phyloP scores from a whole-genome alignment of 495 filamentous ascomycete genomes.

The Penicillium canariense region DNA sequence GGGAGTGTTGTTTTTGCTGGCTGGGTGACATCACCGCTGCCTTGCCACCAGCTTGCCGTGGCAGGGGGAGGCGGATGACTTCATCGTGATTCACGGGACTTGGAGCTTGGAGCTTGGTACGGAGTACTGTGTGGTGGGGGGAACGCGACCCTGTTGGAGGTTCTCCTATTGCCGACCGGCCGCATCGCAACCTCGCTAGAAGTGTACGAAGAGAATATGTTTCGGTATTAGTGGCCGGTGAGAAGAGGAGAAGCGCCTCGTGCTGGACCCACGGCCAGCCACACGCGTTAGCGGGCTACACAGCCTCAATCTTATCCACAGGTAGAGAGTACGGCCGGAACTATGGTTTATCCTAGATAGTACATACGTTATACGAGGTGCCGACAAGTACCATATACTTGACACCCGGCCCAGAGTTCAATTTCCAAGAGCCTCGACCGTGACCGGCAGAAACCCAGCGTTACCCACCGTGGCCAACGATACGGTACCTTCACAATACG shows the following conservation, averaged over 20 bases:
- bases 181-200: no score
- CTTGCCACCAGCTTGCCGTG: not conserved
- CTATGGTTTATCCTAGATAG: rapidly evolving
- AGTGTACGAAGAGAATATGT: no score
- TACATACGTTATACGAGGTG: constrained; percentile 8
- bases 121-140: no score
- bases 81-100: not conserved
- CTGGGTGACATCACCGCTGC: not conserved
- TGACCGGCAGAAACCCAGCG: not conserved
- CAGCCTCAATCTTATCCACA: constrained; percentile 32
- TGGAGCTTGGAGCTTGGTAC: not conserved
- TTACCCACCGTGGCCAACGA: not conserved
- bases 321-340: constrained; percentile 20
- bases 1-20: not conserved
- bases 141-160: not conserved
- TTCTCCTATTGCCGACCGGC: not conserved
- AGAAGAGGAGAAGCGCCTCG: constrained; percentile 14
- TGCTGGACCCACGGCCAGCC: constrained; percentile 29
- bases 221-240: not conserved
- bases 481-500: not conserved
- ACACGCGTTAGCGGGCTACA: constrained; percentile 33
- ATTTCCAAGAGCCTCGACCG: constrained; percentile 31
- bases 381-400: not conserved
- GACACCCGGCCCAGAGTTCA: constrained; percentile 10
- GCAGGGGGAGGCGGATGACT: no score